phyloP scores from a whole-genome alignment of 116 monocot genomes.

The Papilionanthe hybrid region DNA sequence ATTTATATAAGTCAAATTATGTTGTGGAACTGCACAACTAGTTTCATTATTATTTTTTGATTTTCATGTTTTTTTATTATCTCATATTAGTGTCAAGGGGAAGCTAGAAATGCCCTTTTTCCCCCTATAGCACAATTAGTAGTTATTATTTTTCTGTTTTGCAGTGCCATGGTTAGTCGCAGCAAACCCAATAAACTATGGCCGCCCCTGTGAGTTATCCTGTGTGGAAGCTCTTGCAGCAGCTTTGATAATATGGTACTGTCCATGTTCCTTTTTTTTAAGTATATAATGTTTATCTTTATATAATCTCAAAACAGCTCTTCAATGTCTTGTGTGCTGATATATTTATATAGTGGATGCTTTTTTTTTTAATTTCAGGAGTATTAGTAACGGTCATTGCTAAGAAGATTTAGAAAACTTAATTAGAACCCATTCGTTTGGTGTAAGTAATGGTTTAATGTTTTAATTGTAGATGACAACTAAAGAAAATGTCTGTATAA shows the following conservation, averaged over 20 bases:
- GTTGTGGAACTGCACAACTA: background rate
- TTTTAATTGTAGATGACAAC: background rate
- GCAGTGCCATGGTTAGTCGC: conserved; percentile 99
- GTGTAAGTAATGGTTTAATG: background rate
- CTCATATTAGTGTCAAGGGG: background rate
- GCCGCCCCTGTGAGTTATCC: conserved; percentile 92
- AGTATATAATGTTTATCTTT: background rate
- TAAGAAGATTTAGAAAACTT: background rate
- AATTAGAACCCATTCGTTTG: background rate
- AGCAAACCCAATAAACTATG: conserved; percentile 97
- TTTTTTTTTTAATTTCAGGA: background rate
- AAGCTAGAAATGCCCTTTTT: background rate
- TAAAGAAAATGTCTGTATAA: background rate
- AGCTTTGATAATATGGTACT: conserved; percentile 88
- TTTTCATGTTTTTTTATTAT: background rate
- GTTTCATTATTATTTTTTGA: background rate
- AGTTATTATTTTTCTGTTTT: conserved; percentile 12
- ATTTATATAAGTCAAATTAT: background rate
- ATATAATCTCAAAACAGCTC: conserved; percentile 1
- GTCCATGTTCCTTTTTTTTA: background rate
- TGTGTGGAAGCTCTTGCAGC: conserved; percentile 97
- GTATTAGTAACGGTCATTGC: background rate
- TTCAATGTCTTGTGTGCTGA: background rate
- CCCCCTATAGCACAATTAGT: background rate
- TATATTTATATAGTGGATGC: background rate